These are phyloP conservation scores for Kuraishia borneana DNA, from an alignment of 805 yeast species.

Conservation along the genomic window DNA sequence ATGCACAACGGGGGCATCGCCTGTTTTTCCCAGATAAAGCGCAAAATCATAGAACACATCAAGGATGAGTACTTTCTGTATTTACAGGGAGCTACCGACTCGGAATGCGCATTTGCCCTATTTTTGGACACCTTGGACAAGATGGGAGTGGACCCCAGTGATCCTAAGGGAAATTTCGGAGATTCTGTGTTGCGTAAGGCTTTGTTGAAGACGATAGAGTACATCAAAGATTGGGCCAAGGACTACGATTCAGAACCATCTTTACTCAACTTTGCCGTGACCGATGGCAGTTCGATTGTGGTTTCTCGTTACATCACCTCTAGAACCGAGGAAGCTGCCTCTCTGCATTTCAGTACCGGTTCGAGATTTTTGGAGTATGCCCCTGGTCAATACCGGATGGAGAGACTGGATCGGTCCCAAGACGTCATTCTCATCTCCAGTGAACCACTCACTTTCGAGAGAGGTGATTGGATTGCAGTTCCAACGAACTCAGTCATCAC, in stretches of 20 bases:
- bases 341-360: constrained; percentile 89
- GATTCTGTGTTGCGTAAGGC: constrained; percentile 57
- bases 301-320: constrained; percentile 86
- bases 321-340: constrained; percentile 89
- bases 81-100: constrained; percentile 91
- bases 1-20: constrained; percentile 96
- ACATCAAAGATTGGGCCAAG: constrained; percentile 70
- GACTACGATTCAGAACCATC: constrained; percentile 56
- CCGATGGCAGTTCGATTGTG: constrained; percentile 82
- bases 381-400: constrained; percentile 92
- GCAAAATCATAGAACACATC: constrained; percentile 58
- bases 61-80: constrained; percentile 69
- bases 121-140: constrained; percentile 66
- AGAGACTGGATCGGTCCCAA: constrained; percentile 83
- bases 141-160: constrained; percentile 64
- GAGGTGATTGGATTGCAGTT: constrained; percentile 96
- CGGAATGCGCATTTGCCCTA: constrained; percentile 90
- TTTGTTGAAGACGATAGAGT: constrained; percentile 58
- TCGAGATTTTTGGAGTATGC: constrained; percentile 81
- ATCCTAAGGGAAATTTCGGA: constrained; percentile 33
- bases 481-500: constrained; percentile 87
- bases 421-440: constrained; percentile 92
- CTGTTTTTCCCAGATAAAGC: constrained; percentile 62
- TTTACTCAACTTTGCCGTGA: constrained; percentile 83
- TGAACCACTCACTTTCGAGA: constrained; percentile 91